Evolutionary conservation across 169 alveolate genomes (phyloP).

Genomic region (Cryptosporidium meleagridis): DNA sequence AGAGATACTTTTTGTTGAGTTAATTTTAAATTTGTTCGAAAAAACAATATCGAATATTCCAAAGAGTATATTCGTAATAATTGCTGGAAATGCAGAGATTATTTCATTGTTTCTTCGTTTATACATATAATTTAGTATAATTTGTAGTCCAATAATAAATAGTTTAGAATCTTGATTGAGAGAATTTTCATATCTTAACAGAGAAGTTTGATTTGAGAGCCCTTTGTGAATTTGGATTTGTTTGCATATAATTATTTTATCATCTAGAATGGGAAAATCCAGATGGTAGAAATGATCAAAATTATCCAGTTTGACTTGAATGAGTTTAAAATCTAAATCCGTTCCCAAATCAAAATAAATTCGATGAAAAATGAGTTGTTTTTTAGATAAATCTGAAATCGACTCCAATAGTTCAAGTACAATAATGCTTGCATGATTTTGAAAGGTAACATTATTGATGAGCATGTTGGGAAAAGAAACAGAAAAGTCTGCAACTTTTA

Average conservation of each 20-base stretch:
- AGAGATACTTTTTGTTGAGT: background rate
- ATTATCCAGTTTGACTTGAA: background rate
- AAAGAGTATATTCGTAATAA: background rate
- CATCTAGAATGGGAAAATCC: background rate
- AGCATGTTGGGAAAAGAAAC: background rate
- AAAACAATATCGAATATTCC: conserved; percentile 14
- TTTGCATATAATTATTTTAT: too few species aligned
- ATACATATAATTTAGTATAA: conserved; percentile 11
- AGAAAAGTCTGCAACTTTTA: background rate
- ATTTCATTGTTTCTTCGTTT: conserved; percentile 11
- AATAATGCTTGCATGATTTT: background rate
- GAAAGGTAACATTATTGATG: background rate
- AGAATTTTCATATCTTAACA: background rate
- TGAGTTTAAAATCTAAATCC: background rate
- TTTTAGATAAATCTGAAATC: background rate
- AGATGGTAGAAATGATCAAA: background rate
- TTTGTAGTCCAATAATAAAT: conserved; percentile 24
- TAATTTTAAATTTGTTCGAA: background rate
- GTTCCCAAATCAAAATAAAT: background rate
- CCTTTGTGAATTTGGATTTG: background rate
- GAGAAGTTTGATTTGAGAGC: background rate
- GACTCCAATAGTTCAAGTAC: background rate
- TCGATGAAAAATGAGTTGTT: background rate
- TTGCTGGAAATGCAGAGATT: conserved; percentile 1
- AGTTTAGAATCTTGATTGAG: conserved; percentile 1